These are phyloP conservation scores for Eragrostis tef DNA, from an alignment of 202 grass and related monocot genomes.

Conservation along the genomic window DNA sequence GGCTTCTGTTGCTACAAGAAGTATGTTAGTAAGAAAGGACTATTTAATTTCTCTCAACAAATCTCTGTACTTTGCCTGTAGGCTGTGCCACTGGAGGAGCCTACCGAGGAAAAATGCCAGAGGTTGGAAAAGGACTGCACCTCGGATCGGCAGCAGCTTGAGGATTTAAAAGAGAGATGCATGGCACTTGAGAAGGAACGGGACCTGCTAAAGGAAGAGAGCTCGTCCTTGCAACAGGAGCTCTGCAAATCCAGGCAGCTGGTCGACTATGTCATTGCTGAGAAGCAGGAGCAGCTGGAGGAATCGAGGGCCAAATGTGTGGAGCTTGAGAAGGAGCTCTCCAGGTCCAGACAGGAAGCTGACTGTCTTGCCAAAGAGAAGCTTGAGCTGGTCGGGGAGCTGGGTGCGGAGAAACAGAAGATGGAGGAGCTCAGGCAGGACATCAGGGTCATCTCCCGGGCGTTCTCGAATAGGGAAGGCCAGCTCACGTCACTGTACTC, in stretches of 20 bases:
- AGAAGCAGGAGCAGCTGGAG: slow-evolving; percentile 61
- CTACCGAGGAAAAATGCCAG: slow-evolving; percentile 38
- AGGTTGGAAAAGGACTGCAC: slow-evolving; percentile 56
- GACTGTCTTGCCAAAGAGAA: slow-evolving; percentile 51
- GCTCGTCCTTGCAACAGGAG: slow-evolving; percentile 49
- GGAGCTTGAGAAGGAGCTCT: slow-evolving; percentile 54
- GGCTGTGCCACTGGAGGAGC: slow-evolving; percentile 50
- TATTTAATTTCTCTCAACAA: slow-evolving; percentile 11
- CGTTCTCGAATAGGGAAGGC: slow-evolving; percentile 63
- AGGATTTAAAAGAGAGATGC: slow-evolving; percentile 55
- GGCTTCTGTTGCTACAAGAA: neutral
- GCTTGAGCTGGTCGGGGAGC: slow-evolving; percentile 54
- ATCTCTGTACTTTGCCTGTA: slow-evolving; percentile 19
- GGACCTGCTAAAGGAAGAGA: slow-evolving; percentile 54
- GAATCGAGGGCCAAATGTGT: slow-evolving; percentile 40
- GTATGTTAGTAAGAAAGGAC: neutral
- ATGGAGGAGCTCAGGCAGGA: slow-evolving; percentile 80
- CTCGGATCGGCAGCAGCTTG: slow-evolving; percentile 52
- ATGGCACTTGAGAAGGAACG: slow-evolving; percentile 55
- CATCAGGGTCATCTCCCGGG: slow-evolving; percentile 56
- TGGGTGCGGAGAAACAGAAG: slow-evolving; percentile 53
- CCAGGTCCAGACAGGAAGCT: slow-evolving; percentile 51
- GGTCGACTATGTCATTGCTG: slow-evolving; percentile 30
- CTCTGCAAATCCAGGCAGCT: slow-evolving; percentile 54
- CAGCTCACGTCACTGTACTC: slow-evolving; percentile 66